phyloP scores from a whole-genome alignment of 148 eudicot genomes.

The Linanthus parryae region DNA sequence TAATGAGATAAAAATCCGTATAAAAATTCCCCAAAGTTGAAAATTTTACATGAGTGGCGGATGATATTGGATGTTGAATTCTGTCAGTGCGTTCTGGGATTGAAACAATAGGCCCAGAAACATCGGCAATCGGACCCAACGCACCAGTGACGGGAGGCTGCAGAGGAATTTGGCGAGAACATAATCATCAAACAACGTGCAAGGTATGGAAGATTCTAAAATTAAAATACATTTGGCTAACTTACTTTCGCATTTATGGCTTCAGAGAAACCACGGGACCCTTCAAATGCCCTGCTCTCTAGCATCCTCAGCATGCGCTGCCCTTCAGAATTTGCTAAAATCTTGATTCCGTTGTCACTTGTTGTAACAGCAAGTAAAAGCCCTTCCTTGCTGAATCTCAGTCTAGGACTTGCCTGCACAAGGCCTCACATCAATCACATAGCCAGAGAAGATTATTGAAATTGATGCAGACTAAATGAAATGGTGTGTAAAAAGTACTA shows the following conservation, averaged over 20 bases:
- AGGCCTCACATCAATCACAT: not conserved
- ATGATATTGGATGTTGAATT: conserved; percentile 35
- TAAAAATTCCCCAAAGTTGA: not conserved
- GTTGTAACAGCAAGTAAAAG: conserved; percentile 55
- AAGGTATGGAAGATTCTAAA: not conserved
- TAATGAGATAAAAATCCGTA: not conserved
- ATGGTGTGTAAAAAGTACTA: conserved; percentile 11
- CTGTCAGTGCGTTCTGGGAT: conserved; percentile 36
- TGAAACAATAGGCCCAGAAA: conserved; percentile 26
- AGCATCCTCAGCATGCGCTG: conserved; percentile 48
- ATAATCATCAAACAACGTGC: conserved; percentile 2
- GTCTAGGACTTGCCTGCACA: conserved; percentile 54
- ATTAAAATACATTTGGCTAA: not conserved
- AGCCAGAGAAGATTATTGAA: too few species aligned
- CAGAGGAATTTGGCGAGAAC: conserved; percentile 11
- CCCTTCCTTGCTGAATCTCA: conserved; percentile 65
- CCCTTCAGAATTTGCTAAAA: conserved; percentile 57
- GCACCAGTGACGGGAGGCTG: conserved; percentile 42
- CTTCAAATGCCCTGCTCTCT: conserved; percentile 44
- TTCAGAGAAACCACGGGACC: conserved; percentile 40
- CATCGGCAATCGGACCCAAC: conserved; percentile 31
- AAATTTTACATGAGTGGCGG: conserved; percentile 35
- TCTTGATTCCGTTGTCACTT: conserved; percentile 48
- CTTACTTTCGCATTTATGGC: conserved; percentile 40
- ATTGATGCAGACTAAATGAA: not conserved